Base-by-base conservation (phyloP, 225 moss, liverwort and hornwort genomes). In the Neckera pumila region DNA sequence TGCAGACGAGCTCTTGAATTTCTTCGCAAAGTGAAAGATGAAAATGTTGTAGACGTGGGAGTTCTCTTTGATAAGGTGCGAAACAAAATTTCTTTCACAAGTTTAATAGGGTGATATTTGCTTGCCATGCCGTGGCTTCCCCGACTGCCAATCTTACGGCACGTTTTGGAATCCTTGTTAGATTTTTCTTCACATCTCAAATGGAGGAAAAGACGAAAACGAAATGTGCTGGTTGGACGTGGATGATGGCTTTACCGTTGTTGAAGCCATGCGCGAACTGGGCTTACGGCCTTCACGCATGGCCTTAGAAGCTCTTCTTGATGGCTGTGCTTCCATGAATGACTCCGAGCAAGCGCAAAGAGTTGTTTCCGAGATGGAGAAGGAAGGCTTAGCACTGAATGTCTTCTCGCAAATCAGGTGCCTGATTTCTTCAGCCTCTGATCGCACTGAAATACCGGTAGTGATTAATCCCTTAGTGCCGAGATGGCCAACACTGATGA, bases 361-460 rank as follows among this genome's bases (percentile, higher is more conserved):
- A 89, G 93, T 97, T 58, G 90, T 94, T 78, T 87, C 89, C n/a
- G 97, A 96, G 88, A 97, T 97, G 96, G 91, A 94, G 79, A 92
- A 86, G 82, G 95, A 94, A 87, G 91, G 91, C 76, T 88, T 96
- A 34, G 92, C 87, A 33, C 54, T 97, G 53, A 97, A 97, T 75
- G 93, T 94, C 49, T 96, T 95, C 92, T 92, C 97, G 7, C 95
- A 91, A 93, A 94, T 97, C 89, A 95, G 96, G 96, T 95, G 36
- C 65, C 30, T 86, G 73, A 33, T 79, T 88, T 67, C 54, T 54
- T 45, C 21, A 79, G 80, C 61, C 43, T 77, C 69, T 79, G 36
- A 63, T 83, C 20, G 25, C 78, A 66, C 34, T 84, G 5, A 72
- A 34, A 16, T 25, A n/a, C n/a, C n/a, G n/a, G n/a, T n/a, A n/a